Evolutionary conservation across 305 asterid species (phyloP), one percentile per base, ranked within the genome.

Genomic region (Vinca major): DNA sequence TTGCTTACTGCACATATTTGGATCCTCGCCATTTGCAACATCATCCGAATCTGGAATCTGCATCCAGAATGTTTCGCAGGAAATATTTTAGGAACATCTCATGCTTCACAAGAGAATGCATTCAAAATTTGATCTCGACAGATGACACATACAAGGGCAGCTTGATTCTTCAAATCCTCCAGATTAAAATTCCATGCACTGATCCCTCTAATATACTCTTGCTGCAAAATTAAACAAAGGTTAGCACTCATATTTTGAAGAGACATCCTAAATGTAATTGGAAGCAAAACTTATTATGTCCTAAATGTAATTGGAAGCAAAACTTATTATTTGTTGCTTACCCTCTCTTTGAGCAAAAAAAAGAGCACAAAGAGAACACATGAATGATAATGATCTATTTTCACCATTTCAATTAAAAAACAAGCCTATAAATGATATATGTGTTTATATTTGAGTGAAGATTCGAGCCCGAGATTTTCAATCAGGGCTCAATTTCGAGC

Each of bases 101-200:
- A 4, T 58, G 55, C 45, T 64, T 56, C 20, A 50, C 37, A 14
- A 67, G 11, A 21, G 52, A 72, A 70, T 16, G 17, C 72, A 67
- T 71, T 61, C 60, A 75, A 74, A 62, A 79, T 75, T 66, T 52
- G 66, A 71, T 67, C 44, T 62, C 54, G 53, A 19, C 36, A 74
- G 56, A 26, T 60, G 60, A 58, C 50, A 66, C 94, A 68, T 92
- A 92, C 98, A 71, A 86, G 89, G 61, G 96, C 90, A 83, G 98
- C 96, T 84, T 92, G 95, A 83, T 80, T 90, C 80, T 86, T 90
- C 86, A 92, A 81, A 81, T 92, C 96, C 82, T 92, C 98, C 73
- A 90, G 84, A 80, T 88, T 86, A 84, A 92, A 92, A 78, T 92
- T 92, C 97, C 98, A 92, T 9, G 95, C 96, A 78, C 98, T 90